phyloP scores from a whole-genome alignment of 169 alveolate genomes.

The Plasmodium inui region DNA sequence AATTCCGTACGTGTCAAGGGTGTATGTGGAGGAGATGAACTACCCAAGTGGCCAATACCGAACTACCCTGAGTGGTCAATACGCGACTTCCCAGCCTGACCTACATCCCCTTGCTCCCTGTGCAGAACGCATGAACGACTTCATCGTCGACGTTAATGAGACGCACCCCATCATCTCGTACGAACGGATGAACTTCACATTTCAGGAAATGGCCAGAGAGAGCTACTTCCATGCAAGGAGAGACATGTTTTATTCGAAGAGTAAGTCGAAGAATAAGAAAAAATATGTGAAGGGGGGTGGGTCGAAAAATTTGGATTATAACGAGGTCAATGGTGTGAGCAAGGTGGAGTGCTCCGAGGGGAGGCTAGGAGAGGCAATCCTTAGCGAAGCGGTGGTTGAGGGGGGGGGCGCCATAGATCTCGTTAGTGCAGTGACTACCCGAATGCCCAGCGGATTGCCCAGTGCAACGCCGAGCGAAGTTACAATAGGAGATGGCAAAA shows the following conservation, averaged over 20 bases:
- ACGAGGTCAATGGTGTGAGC: neutral
- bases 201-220: slow-evolving; percentile 46
- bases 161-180: slow-evolving; percentile 39
- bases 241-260: neutral
- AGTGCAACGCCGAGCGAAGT: neutral
- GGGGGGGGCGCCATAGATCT: neutral
- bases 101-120: neutral
- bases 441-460: neutral
- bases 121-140: slow-evolving; percentile 33
- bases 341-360: neutral
- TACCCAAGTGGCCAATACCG: no score
- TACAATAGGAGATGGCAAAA: neutral
- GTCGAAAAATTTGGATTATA: slow-evolving; percentile 4
- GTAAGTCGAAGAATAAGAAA: slow-evolving; percentile 25
- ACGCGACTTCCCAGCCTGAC: neutral
- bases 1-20: slow-evolving; percentile 53
- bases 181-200: slow-evolving; percentile 34
- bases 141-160: slow-evolving; percentile 34
- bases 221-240: slow-evolving; percentile 15
- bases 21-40: slow-evolving; percentile 36
- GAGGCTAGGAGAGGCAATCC: neutral
- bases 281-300: slow-evolving; percentile 7
- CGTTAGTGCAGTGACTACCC: neutral
- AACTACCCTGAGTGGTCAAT: neutral
- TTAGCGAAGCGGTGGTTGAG: neutral